Percentiles rank a stretch among this genome's conserved stretches.
Evolutionary conservation across 2,329 filamentous ascomycete genomes (phyloP).

Genomic region (Fusarium nematophilum): DNA sequence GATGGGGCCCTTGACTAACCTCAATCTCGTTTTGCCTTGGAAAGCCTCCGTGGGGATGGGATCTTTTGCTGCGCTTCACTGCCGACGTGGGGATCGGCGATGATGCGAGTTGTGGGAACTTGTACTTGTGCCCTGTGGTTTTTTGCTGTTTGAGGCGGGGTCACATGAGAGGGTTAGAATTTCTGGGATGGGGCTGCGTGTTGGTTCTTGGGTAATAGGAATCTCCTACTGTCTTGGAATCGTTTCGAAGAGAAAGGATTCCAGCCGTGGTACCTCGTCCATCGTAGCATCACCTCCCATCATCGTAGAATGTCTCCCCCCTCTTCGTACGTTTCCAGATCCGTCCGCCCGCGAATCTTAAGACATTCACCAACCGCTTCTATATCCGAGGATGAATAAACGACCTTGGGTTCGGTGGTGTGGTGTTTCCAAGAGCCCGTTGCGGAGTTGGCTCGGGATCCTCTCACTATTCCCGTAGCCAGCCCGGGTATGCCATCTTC

Average conservation of each 20-base stretch:
- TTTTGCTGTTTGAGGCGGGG: neutral
- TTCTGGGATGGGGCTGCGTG: neutral
- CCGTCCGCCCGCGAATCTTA: neutral
- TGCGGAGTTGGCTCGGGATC: constrained; percentile 5
- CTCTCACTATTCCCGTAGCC: neutral
- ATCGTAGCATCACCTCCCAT: neutral
- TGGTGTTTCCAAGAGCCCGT: no score
- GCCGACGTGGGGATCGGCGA: constrained; percentile 21
- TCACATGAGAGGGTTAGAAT: constrained; percentile 3
- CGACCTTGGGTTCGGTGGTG: no score
- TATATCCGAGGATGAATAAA: neutral
- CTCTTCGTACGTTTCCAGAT: neutral
- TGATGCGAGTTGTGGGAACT: constrained; percentile 7
- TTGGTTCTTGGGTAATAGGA: constrained; percentile 3
- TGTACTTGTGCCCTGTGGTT: constrained; percentile 12
- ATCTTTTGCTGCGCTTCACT: neutral
- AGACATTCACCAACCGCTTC: neutral
- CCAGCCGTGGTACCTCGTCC: neutral
- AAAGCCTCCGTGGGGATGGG: constrained; percentile 29
- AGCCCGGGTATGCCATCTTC: neutral
- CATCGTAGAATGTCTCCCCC: neutral
- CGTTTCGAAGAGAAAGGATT: neutral
- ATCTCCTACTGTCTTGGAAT: neutral
- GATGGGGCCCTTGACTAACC: constrained; percentile 34
- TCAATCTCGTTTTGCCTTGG: constrained; percentile 41